Percentiles rank a stretch among this genome's conserved stretches.
phyloP scores from a whole-genome alignment of 352 stramenopile genomes.

The Chrysophaeum taylorii region DNA sequence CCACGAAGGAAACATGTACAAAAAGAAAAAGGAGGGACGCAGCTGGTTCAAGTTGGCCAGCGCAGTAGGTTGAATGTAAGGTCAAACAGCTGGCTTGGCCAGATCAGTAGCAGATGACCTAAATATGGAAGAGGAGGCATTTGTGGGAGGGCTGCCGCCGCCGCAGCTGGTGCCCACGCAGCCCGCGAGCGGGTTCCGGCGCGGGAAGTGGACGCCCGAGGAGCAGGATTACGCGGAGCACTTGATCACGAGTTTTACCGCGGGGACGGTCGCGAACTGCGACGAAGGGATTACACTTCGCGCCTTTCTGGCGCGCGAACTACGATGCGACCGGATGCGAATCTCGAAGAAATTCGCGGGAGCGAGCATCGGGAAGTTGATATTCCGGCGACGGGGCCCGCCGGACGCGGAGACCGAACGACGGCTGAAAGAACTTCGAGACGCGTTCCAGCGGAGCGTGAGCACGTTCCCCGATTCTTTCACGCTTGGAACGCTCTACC shows the following conservation, averaged over 20 bases:
- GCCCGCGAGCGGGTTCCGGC: too few relatives aligned
- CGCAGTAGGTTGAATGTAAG: too few relatives aligned
- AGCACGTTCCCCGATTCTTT: too few relatives aligned
- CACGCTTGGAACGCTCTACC: too few relatives aligned
- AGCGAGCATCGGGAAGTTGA: conserved; percentile 2
- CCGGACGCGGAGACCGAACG: neutral
- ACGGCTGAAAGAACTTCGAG: neutral
- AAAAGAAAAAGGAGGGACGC: too few relatives aligned
- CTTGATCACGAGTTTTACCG: neutral
- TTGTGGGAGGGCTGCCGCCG: too few relatives aligned
- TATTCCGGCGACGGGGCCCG: neutral
- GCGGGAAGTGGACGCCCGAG: conserved; percentile 27
- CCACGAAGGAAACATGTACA: too few relatives aligned
- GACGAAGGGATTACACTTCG: neutral
- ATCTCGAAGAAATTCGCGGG: conserved; percentile 14
- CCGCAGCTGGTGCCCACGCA: too few relatives aligned
- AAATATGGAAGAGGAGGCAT: too few relatives aligned
- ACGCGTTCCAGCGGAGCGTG: neutral
- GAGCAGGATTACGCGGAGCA: neutral
- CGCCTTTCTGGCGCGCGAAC: neutral
- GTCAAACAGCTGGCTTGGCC: too few relatives aligned
- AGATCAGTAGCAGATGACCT: too few relatives aligned
- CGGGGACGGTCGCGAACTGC: neutral
- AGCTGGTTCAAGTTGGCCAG: too few relatives aligned
- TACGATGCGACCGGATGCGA: conserved; percentile 8